Conservation (phyloP, 2,329 filamentous ascomycete species). For the Cercospora janseana region DNA sequence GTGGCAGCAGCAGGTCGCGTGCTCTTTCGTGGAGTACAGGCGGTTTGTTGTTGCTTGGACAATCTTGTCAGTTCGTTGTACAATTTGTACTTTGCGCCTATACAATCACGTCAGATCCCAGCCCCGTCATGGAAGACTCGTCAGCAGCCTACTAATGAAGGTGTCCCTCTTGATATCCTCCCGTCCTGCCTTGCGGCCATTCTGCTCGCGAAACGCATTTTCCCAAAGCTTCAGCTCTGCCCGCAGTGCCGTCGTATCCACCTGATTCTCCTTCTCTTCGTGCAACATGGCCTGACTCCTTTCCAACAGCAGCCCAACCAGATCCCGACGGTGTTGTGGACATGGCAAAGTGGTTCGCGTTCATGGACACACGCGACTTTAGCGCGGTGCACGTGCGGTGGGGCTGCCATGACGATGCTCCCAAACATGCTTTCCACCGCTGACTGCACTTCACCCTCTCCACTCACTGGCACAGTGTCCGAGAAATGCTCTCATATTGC, state of each 20-base stretch:
- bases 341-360: constrained; percentile 11
- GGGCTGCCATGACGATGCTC: constrained; percentile 2
- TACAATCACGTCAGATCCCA: constrained; percentile 3
- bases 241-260: constrained; percentile 48
- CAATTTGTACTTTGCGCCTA: constrained; percentile 72
- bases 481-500: too few relatives aligned
- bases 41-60: constrained; percentile 45
- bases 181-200: constrained; percentile 65
- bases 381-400: constrained; percentile 11
- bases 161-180: constrained; percentile 74
- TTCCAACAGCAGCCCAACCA: not conserved
- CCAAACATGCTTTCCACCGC: not conserved
- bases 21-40: constrained; percentile 41
- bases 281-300: constrained; percentile 14
- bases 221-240: constrained; percentile 73
- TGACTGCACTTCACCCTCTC: too few relatives aligned
- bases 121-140: not conserved
- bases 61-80: constrained; percentile 66
- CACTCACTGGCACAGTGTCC: too few relatives aligned
- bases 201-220: constrained; percentile 59
- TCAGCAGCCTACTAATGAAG: constrained; percentile 60
- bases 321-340: not conserved
- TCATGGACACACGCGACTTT: constrained; percentile 3
- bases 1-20: constrained; percentile 17
- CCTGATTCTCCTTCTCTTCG: constrained; percentile 17